These are phyloP conservation scores for Phyllosticta citriasiana DNA, from an alignment of 2,329 filamentous ascomycete species.

Conservation along the genomic window DNA sequence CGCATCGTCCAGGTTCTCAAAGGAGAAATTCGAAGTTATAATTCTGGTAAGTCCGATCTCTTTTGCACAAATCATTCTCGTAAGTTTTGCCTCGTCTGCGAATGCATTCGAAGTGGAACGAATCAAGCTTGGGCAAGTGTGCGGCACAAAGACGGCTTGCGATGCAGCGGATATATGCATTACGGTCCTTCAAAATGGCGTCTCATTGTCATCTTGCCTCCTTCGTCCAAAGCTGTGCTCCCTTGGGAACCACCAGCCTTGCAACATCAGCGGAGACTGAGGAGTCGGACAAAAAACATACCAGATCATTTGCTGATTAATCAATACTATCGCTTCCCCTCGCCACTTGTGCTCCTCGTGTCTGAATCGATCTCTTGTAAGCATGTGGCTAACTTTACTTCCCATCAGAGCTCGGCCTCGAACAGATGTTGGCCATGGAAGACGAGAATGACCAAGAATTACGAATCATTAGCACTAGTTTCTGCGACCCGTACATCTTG, in stretches of 20 bases:
- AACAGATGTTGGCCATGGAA: constrained; percentile 84
- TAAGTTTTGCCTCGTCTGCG: neutral
- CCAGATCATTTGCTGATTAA: constrained; percentile 6
- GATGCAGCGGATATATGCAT: neutral
- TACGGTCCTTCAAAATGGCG: neutral
- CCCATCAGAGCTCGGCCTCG: constrained; percentile 63
- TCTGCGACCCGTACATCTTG: constrained; percentile 76
- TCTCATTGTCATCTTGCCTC: neutral
- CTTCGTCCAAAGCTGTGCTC: neutral
- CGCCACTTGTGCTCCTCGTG: constrained; percentile 2
- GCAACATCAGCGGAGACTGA: neutral
- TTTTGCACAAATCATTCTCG: neutral
- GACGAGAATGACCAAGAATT: constrained; percentile 83
- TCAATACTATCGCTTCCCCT: constrained; percentile 6
- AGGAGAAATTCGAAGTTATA: constrained; percentile 81
- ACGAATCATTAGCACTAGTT: constrained; percentile 67
- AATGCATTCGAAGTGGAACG: neutral
- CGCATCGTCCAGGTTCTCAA: constrained; percentile 81
- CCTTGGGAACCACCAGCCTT: neutral
- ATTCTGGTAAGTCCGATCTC: constrained; percentile 56
- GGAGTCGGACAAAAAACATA: neutral
- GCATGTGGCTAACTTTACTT: neutral
- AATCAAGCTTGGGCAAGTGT: neutral
- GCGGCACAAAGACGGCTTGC: neutral
- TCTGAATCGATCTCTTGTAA: neutral